phyloP scores from a whole-genome alignment of 768 basidiomycete species.

The Artomyces pyxidatus region DNA sequence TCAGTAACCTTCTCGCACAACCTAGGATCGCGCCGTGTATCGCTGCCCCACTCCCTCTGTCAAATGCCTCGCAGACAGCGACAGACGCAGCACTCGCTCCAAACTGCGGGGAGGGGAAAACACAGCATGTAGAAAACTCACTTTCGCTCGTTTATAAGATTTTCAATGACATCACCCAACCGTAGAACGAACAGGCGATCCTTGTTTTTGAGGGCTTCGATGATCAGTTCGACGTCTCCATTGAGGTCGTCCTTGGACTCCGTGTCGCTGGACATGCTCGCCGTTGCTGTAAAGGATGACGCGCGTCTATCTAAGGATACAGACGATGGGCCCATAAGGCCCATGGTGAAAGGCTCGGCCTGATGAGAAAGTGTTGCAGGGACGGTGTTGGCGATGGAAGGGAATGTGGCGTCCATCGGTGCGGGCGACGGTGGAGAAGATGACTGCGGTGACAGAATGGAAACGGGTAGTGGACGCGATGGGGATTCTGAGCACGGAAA shows the following conservation, averaged over 20 bases:
- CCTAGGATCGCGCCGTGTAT: too few relatives aligned
- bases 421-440: not conserved
- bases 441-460: not conserved
- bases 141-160: constrained; percentile 68
- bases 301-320: constrained; percentile 5
- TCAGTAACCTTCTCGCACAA: constrained; percentile 6
- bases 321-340: constrained; percentile 12
- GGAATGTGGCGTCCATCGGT: constrained; percentile 5
- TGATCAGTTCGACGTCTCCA: constrained; percentile 67
- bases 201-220: constrained; percentile 83
- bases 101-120: too few relatives aligned
- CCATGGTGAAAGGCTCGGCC: constrained; percentile 13
- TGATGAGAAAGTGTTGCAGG: constrained; percentile 8
- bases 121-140: constrained; percentile 38
- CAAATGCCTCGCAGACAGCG: too few relatives aligned
- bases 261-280: constrained; percentile 22
- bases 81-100: too few relatives aligned
- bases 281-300: constrained; percentile 9
- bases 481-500: not conserved
- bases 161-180: constrained; percentile 82
- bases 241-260: constrained; percentile 19
- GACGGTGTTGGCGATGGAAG: constrained; percentile 1
- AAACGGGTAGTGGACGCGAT: not conserved
- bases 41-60: too few relatives aligned
- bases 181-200: constrained; percentile 83